Evolutionary conservation across 2,329 filamentous ascomycete species (phyloP).

Genomic region (Madurella mycetomatis): DNA sequence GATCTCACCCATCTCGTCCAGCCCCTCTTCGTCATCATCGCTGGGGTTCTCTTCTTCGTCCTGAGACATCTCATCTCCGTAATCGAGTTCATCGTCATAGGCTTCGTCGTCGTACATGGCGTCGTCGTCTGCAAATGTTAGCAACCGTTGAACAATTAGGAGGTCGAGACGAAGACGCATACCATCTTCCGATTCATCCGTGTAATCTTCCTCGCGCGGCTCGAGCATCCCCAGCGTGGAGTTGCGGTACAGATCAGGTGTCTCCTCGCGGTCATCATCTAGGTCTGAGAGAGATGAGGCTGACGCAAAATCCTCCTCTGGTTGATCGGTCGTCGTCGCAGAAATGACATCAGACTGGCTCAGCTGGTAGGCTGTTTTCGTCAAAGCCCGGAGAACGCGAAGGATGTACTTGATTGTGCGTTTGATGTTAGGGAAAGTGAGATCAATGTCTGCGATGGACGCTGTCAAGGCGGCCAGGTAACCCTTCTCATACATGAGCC

Average conservation of each 20-base stretch:
- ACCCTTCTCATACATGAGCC: slow-evolving; percentile 98
- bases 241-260: slow-evolving; percentile 93
- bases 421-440: slow-evolving; percentile 91
- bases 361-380: slow-evolving; percentile 78
- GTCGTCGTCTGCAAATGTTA: slow-evolving; percentile 59
- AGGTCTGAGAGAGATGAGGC: slow-evolving; percentile 85
- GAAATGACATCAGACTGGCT: slow-evolving; percentile 77
- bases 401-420: slow-evolving; percentile 95
- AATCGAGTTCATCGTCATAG: slow-evolving; percentile 90
- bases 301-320: slow-evolving; percentile 84
- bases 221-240: slow-evolving; percentile 95
- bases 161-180: slow-evolving; percentile 18
- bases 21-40: slow-evolving; percentile 82
- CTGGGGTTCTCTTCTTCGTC: slow-evolving; percentile 85
- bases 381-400: slow-evolving; percentile 80
- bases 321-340: slow-evolving; percentile 60
- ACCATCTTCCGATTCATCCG: slow-evolving; percentile 64
- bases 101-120: slow-evolving; percentile 86
- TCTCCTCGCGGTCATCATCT: slow-evolving; percentile 85
- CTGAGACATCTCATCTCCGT: slow-evolving; percentile 69
- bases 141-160: background rate
- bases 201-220: slow-evolving; percentile 75
- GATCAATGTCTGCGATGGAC: slow-evolving; percentile 90
- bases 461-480: slow-evolving; percentile 84
- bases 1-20: slow-evolving; percentile 79